Evolutionary conservation across 768 basidiomycete genomes (phyloP).

Genomic region (Rhizopogon sp.): DNA sequence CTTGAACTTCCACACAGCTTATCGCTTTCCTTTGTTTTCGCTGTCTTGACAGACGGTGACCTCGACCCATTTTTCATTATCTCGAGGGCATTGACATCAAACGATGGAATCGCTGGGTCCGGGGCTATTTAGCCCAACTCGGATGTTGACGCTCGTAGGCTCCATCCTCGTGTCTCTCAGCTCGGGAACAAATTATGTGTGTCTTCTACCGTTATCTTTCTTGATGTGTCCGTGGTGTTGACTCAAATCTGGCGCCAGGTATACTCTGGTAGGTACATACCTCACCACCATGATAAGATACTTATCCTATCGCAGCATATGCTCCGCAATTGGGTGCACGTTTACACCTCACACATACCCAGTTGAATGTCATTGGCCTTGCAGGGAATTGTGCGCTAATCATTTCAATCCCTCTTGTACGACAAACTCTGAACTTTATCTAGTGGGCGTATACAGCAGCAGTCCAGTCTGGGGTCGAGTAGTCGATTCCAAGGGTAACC

Average conservation of each 20-base stretch:
- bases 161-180: slow-evolving; percentile 57
- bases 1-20: too few species aligned
- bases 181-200: slow-evolving; percentile 74
- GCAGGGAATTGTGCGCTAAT: slow-evolving; percentile 61
- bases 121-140: slow-evolving; percentile 31
- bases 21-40: not conserved
- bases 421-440: not conserved
- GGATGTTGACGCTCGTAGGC: slow-evolving; percentile 45
- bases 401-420: not conserved
- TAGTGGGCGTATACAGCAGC: slow-evolving; percentile 72
- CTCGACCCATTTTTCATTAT: not conserved
- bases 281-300: not conserved
- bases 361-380: slow-evolving; percentile 77
- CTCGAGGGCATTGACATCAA: not conserved
- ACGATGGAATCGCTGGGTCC: slow-evolving; percentile 16
- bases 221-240: not conserved
- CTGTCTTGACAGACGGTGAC: not conserved
- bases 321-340: slow-evolving; percentile 81
- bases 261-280: slow-evolving; percentile 19
- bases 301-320: slow-evolving; percentile 50
- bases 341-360: slow-evolving; percentile 71
- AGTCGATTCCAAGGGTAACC: slow-evolving; percentile 70
- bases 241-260: slow-evolving; percentile 12
- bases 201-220: slow-evolving; percentile 17
- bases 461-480: slow-evolving; percentile 80